phyloP scores from a whole-genome alignment of 768 basidiomycete species.

The Lentinula sp. region DNA sequence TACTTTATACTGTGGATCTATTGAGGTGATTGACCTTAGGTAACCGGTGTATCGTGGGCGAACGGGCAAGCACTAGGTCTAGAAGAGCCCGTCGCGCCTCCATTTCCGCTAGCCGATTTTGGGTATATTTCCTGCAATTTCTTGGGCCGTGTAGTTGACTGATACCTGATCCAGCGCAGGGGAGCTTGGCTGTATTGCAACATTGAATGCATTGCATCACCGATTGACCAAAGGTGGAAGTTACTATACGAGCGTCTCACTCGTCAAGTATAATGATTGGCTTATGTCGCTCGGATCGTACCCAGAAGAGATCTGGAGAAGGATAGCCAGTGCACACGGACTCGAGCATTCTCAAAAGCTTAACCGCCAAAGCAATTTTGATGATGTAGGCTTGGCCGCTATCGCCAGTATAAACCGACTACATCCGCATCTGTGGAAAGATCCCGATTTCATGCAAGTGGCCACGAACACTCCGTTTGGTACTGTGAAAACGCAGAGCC shows the following conservation, averaged over 20 bases:
- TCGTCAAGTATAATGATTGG: conserved; percentile 6
- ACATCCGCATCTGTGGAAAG: neutral
- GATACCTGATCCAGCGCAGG: neutral
- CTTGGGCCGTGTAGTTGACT: neutral
- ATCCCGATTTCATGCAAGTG: neutral
- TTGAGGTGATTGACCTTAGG: neutral
- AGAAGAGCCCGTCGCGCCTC: conserved; percentile 5
- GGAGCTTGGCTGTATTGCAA: conserved; percentile 5
- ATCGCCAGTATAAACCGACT: neutral
- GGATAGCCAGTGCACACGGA: neutral
- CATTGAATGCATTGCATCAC: conserved; percentile 3
- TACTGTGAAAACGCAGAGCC: neutral
- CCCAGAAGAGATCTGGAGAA: neutral
- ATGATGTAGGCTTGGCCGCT: neutral
- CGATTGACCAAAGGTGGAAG: conserved; percentile 2
- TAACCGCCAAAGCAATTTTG: neutral
- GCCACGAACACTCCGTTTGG: neutral
- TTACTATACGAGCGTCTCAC: conserved; percentile 2
- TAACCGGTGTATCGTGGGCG: conserved; percentile 2
- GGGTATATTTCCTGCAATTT: neutral
- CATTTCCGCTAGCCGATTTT: conserved; percentile 5
- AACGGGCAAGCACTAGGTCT: neutral
- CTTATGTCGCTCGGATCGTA: conserved; percentile 1
- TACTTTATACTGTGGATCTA: neutral
- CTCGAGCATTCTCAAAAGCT: neutral